These are phyloP conservation scores for Pseudonectria buxi DNA, from an alignment of 2,329 filamentous ascomycete genomes.

Conservation along the genomic window DNA sequence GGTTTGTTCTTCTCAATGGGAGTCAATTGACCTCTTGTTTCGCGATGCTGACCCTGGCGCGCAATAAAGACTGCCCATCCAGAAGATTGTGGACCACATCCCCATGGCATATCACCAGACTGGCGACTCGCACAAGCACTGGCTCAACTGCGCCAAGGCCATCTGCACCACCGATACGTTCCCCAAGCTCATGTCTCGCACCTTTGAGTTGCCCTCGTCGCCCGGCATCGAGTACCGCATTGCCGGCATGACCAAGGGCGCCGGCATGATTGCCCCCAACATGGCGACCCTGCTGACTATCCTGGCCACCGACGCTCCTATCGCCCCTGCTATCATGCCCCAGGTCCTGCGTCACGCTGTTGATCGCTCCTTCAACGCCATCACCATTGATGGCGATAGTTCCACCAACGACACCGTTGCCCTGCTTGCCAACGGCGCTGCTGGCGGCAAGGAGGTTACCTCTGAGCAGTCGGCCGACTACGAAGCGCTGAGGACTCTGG, in stretches of 20 bases:
- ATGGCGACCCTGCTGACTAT: conserved; percentile 95
- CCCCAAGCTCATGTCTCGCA: conserved; percentile 82
- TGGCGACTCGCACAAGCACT: conserved; percentile 72
- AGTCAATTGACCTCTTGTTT: conserved; percentile 2
- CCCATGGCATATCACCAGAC: conserved; percentile 67
- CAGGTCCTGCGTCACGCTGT: conserved; percentile 66
- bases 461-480: conserved; percentile 55
- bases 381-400: conserved; percentile 94
- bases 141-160: conserved; percentile 78
- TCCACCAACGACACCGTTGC: conserved; percentile 96
- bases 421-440: conserved; percentile 90
- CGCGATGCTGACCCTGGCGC: conserved; percentile 10
- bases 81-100: conserved; percentile 80
- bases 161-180: conserved; percentile 99
- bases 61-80: conserved; percentile 65
- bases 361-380: conserved; percentile 87
- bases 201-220: conserved; percentile 78
- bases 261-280: conserved; percentile 98
- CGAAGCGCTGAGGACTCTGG: conserved; percentile 58
- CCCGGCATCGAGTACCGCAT: conserved; percentile 71
- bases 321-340: conserved; percentile 61
- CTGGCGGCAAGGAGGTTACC: conserved; percentile 60
- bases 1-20: conserved; percentile 38
- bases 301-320: conserved; percentile 82
- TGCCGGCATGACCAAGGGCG: conserved; percentile 94